Conservation (phyloP, 192 early-diverging fungal genomes). For the Gryganskiella cystojenkinii region DNA sequence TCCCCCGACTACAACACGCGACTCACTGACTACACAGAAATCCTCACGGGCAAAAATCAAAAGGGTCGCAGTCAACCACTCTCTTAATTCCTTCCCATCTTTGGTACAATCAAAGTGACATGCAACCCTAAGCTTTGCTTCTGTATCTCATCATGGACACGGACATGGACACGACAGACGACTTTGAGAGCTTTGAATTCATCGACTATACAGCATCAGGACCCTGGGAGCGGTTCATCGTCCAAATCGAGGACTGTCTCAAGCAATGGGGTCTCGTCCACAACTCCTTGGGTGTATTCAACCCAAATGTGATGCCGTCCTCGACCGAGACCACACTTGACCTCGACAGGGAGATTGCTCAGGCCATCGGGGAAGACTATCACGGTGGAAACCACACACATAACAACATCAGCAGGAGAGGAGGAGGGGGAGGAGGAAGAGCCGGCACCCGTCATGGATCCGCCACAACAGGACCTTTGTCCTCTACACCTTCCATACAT, state of each 20-base stretch:
- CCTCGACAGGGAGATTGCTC: neutral
- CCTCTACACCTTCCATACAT: too few species aligned
- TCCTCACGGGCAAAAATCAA: too few species aligned
- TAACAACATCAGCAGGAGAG: neutral
- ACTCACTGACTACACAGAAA: neutral
- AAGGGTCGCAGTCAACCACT: too few species aligned
- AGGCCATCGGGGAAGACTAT: neutral
- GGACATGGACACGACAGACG: constrained; percentile 60
- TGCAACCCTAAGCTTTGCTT: neutral
- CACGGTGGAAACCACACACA: neutral
- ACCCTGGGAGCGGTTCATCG: constrained; percentile 74
- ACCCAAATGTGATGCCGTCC: constrained; percentile 11
- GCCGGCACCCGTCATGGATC: too few species aligned
- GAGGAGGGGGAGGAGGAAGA: too few species aligned
- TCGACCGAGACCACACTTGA: neutral
- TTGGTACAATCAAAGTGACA: neutral
- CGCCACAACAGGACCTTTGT: too few species aligned
- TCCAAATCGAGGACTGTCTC: constrained; percentile 71
- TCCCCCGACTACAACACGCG: neutral
- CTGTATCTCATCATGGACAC: neutral
- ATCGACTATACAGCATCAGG: constrained; percentile 81
- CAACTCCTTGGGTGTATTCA: constrained; percentile 60
- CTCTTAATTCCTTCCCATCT: neutral
- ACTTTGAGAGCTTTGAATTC: constrained; percentile 79
- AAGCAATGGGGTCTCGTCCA: constrained; percentile 66